Evolutionary conservation across 1,284 basidiomycete genomes (phyloP).

Genomic region (Ustilago vetiveriae): DNA sequence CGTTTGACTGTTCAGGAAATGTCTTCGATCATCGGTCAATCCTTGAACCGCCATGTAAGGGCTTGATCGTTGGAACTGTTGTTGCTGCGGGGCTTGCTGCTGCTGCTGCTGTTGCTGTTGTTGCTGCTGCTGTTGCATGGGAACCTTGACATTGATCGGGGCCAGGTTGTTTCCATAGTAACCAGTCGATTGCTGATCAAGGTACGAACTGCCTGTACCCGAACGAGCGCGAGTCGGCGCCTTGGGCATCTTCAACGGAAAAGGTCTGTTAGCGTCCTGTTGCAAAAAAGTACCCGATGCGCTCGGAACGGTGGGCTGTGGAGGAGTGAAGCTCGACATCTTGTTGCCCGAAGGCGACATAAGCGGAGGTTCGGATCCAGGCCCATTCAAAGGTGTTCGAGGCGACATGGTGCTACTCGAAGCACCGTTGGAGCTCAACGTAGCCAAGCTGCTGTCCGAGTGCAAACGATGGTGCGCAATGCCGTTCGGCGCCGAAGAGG

Average conservation of each 20-base stretch:
- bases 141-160: conserved; percentile 25
- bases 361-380: conserved; percentile 29
- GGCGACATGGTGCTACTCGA: conserved; percentile 40
- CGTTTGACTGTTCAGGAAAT: conserved; percentile 16
- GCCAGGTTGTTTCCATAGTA: conserved; percentile 27
- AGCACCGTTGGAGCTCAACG: conserved; percentile 25
- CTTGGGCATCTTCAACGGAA: conserved; percentile 53
- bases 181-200: conserved; percentile 28
- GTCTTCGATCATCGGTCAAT: conserved; percentile 11
- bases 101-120: conserved; percentile 14
- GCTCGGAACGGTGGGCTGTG: conserved; percentile 38
- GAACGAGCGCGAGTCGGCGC: conserved; percentile 23
- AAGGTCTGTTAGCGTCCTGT: conserved; percentile 33
- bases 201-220: conserved; percentile 28
- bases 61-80: conserved; percentile 14
- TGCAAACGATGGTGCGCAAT: conserved; percentile 43
- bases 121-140: conserved; percentile 4
- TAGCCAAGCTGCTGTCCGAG: conserved; percentile 45
- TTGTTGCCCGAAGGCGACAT: conserved; percentile 34
- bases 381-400: conserved; percentile 46
- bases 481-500: conserved; percentile 36
- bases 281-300: conserved; percentile 25
- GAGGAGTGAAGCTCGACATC: conserved; percentile 31
- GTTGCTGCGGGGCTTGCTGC: conserved; percentile 25
- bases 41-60: conserved; percentile 29